Evolutionary conservation across 805 yeast genomes (phyloP).

Genomic region (Kurtzmaniella fragi): DNA sequence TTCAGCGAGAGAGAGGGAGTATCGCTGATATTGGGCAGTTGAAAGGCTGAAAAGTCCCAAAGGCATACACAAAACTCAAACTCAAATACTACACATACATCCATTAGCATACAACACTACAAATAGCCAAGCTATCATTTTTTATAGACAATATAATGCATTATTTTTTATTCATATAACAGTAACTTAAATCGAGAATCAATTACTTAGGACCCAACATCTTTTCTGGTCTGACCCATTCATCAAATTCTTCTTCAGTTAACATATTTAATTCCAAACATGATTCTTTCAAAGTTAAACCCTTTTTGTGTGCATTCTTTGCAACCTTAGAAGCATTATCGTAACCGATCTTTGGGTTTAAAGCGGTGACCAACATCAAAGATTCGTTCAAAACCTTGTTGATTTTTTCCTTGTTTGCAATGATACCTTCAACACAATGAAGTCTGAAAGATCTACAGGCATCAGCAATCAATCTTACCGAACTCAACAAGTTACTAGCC

Average conservation of each 20-base stretch:
- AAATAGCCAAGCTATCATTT: too few relatives aligned
- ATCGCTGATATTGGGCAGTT: not conserved
- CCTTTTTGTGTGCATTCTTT: constrained; percentile 97
- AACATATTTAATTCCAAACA: constrained; percentile 89
- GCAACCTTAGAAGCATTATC: constrained; percentile 97
- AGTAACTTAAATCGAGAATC: too few relatives aligned
- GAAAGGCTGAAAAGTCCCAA: too few relatives aligned
- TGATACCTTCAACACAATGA: constrained; percentile 92
- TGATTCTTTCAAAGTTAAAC: constrained; percentile 89
- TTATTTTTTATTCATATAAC: too few relatives aligned
- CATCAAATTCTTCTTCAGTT: constrained; percentile 80
- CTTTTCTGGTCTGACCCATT: constrained; percentile 96
- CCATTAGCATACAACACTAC: too few relatives aligned
- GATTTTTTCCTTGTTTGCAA: constrained; percentile 84
- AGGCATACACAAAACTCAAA: too few relatives aligned
- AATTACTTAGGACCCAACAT: constrained; percentile 90
- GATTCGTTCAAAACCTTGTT: constrained; percentile 87
- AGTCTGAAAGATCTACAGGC: constrained; percentile 85
- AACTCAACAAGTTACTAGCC: constrained; percentile 84
- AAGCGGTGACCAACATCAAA: constrained; percentile 95
- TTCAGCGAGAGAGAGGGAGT: constrained; percentile 40
- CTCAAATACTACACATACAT: too few relatives aligned
- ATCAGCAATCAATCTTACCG: constrained; percentile 85
- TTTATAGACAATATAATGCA: too few relatives aligned
- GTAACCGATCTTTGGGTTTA: constrained; percentile 98